These are phyloP conservation scores for Chlamydomonas schloesseri DNA, from an alignment of 139 green algal species.

Conservation along the genomic window DNA sequence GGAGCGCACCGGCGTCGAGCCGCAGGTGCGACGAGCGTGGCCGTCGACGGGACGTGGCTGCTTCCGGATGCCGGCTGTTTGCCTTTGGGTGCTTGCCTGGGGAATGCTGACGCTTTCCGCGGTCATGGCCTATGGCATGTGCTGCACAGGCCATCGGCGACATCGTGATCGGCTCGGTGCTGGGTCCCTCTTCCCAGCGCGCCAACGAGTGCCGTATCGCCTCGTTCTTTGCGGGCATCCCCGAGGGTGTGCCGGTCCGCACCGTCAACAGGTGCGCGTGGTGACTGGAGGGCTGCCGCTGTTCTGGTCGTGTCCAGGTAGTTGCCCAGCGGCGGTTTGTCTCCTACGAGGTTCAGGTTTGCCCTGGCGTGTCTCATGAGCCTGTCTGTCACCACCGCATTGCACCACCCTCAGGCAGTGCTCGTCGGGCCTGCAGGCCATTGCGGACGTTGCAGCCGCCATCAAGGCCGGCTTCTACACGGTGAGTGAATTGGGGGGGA, in stretches of 20 bases:
- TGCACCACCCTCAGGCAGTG: slow-evolving; percentile 81
- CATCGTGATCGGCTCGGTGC: slow-evolving; percentile 95
- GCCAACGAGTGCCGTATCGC: slow-evolving; percentile 97
- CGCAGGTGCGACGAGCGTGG: slow-evolving; percentile 69
- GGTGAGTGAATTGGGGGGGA: slow-evolving; percentile 69
- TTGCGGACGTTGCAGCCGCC: slow-evolving; percentile 93
- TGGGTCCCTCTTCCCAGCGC: slow-evolving; percentile 92
- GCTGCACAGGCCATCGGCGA: slow-evolving; percentile 87
- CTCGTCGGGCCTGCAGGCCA: slow-evolving; percentile 94
- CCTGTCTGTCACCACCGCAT: too few relatives aligned
- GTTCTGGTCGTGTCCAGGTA: too few relatives aligned
- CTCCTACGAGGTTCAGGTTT: too few relatives aligned
- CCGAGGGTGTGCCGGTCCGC: slow-evolving; percentile 91
- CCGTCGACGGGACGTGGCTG: too few relatives aligned
- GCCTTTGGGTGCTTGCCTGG: too few relatives aligned
- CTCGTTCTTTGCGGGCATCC: slow-evolving; percentile 94
- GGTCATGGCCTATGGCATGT: too few relatives aligned
- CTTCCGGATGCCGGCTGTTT: too few relatives aligned
- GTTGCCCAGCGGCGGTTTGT: too few relatives aligned
- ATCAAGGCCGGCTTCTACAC: slow-evolving; percentile 98
- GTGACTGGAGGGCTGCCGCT: too few relatives aligned
- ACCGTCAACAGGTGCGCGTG: slow-evolving; percentile 97
- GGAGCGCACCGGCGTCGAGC: slow-evolving; percentile 79
- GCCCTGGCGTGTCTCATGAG: too few relatives aligned
- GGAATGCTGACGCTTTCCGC: too few relatives aligned